Evolutionary conservation across 257 asterid genomes (phyloP).

Genomic region (Handroanthus guayacan): DNA sequence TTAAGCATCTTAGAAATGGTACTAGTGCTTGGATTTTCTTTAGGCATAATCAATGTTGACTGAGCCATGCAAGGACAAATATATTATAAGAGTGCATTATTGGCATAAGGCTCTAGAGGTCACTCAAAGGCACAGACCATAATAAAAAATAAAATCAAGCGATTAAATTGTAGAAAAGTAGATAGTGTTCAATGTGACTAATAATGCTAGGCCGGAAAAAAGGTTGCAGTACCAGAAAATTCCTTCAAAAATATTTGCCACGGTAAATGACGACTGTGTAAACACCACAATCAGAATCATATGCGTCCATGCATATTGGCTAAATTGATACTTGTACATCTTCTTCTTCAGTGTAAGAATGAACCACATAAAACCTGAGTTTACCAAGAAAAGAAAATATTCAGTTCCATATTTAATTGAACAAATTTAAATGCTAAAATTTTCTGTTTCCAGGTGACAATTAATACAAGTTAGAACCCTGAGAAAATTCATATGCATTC

Average conservation of each 20-base stretch:
- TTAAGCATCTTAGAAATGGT: background rate
- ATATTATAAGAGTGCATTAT: background rate
- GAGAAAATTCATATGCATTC: constrained; percentile 19
- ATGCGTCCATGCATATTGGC: constrained; percentile 92
- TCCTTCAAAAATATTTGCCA: constrained; percentile 84
- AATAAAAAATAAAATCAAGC: background rate
- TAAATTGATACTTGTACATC: constrained; percentile 92
- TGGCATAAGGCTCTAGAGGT: background rate
- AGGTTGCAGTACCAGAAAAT: constrained; percentile 68
- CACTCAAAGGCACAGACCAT: background rate
- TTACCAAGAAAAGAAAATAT: constrained; percentile 34
- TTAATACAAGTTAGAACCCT: background rate
- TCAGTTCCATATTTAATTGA: constrained; percentile 16
- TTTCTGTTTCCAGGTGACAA: background rate
- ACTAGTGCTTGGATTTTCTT: constrained; percentile 1
- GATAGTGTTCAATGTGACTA: constrained; percentile 13
- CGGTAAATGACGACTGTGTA: constrained; percentile 79
- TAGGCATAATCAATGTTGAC: background rate
- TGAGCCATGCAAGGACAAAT: background rate
- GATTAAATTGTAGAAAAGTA: constrained; percentile 15
- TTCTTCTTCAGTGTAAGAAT: constrained; percentile 85
- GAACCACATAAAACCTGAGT: constrained; percentile 90
- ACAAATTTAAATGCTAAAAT: background rate
- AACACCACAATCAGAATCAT: constrained; percentile 85
- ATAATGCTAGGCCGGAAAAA: constrained; percentile 11